phyloP scores from a whole-genome alignment of 331 rosid species.

The Acacia concinna region DNA sequence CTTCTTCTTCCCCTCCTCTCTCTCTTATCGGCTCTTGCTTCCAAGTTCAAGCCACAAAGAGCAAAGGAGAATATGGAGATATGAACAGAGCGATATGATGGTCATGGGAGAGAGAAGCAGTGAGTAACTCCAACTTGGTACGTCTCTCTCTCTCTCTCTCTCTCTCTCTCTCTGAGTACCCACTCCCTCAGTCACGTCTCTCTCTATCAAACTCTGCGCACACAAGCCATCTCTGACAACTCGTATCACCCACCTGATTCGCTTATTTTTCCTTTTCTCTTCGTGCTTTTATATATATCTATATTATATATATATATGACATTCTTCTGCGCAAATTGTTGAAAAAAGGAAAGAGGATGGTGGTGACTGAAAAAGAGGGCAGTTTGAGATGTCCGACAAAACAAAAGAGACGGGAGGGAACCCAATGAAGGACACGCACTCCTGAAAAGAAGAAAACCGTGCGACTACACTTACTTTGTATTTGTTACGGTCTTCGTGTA shows the following conservation, averaged over 20 bases:
- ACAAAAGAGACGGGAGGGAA: slow-evolving; percentile 6
- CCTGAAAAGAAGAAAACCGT: not conserved
- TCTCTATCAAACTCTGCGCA: slow-evolving; percentile 43
- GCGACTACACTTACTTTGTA: not conserved
- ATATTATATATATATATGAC: not conserved
- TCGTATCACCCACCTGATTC: slow-evolving; percentile 38
- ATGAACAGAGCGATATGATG: too few species aligned
- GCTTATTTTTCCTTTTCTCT: not conserved
- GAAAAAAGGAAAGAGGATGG: slow-evolving; percentile 25
- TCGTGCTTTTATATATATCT: not conserved
- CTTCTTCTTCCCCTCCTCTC: not conserved
- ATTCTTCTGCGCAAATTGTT: slow-evolving; percentile 25
- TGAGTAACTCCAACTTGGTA: not conserved
- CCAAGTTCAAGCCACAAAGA: not conserved
- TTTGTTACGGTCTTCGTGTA: not conserved
- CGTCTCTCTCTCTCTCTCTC: not conserved
- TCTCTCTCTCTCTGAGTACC: not conserved
- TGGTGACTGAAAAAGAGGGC: slow-evolving; percentile 33
- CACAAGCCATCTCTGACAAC: slow-evolving; percentile 43
- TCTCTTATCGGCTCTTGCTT: not conserved
- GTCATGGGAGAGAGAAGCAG: not conserved
- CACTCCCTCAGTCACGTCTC: slow-evolving; percentile 23
- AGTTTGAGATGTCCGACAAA: slow-evolving; percentile 23
- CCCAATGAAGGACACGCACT: not conserved
- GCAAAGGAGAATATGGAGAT: not conserved